Evolutionary conservation across 176 grass and related monocot species (phyloP).

Genomic region (Paspalum vaginatum): DNA sequence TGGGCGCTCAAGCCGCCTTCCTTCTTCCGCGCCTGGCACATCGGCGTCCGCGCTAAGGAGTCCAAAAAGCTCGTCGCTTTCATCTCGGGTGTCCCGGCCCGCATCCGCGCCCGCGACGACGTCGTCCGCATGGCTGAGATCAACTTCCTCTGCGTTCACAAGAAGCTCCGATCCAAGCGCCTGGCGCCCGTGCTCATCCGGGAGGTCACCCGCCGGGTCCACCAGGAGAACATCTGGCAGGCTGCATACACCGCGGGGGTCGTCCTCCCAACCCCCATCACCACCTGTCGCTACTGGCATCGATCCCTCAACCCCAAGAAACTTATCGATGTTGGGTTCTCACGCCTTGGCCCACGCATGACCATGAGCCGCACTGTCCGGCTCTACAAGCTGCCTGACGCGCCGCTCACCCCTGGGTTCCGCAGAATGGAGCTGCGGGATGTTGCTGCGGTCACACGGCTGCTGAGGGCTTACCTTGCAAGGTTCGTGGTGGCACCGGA

Average conservation of each 20-base stretch:
- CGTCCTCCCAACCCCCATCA: constrained; percentile 90
- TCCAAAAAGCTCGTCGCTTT: constrained; percentile 94
- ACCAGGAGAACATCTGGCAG: constrained; percentile 98
- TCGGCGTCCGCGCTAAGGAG: constrained; percentile 91
- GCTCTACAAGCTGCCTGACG: constrained; percentile 91
- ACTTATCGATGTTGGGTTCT: constrained; percentile 95
- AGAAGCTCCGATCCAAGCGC: constrained; percentile 99
- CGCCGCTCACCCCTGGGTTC: constrained; percentile 84
- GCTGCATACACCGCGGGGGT: constrained; percentile 95
- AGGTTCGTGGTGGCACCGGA: constrained; percentile 80
- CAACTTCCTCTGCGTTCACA: constrained; percentile 99
- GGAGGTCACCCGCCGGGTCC: constrained; percentile 92
- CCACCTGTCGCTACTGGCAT: constrained; percentile 98
- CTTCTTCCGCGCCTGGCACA: constrained; percentile 95
- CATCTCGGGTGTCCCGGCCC: constrained; percentile 88
- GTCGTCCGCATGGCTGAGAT: constrained; percentile 97
- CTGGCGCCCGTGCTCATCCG: constrained; percentile 97
- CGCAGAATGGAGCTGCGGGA: constrained; percentile 89
- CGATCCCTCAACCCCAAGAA: constrained; percentile 94
- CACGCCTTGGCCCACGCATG: constrained; percentile 86
- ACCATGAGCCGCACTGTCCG: constrained; percentile 96
- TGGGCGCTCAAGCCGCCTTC: constrained; percentile 93
- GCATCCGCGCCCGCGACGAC: constrained; percentile 78
- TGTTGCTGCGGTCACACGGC: constrained; percentile 78
- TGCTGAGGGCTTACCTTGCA: constrained; percentile 74